A percentile compares a stretch with the other conserved stretches of the same genome.
Evolutionary conservation across 306 rosid genomes (phyloP).

Genomic region (Dicorynia guianensis): DNA sequence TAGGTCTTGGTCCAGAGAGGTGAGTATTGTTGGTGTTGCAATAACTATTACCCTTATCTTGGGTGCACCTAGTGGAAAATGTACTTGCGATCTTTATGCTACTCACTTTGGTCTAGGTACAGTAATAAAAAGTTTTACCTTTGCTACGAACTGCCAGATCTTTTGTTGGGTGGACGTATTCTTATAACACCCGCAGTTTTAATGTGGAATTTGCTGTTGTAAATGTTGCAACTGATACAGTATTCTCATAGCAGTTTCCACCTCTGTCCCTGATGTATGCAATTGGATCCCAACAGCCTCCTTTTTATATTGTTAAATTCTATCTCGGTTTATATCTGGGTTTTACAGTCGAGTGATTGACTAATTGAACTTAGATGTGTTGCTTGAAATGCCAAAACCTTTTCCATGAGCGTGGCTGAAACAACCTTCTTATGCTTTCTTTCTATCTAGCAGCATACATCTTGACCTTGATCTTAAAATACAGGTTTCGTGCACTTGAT

Average conservation of each 20-base stretch:
- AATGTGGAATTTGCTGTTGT: background rate
- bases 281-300: background rate
- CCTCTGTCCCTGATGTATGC: background rate
- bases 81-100: conserved; percentile 26
- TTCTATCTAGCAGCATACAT: conserved; percentile 21
- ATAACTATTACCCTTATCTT: conserved; percentile 4
- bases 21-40: conserved; percentile 32
- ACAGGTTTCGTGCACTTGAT: conserved; percentile 76
- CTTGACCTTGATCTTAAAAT: conserved; percentile 36
- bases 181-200: background rate
- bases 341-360: background rate
- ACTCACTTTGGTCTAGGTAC: conserved; percentile 1
- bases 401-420: conserved; percentile 18
- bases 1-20: conserved; percentile 80
- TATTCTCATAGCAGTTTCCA: background rate
- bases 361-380: background rate
- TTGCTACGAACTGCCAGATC: background rate
- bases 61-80: conserved; percentile 2
- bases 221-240: background rate
- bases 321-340: background rate
- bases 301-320: conserved; percentile 2
- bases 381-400: conserved; percentile 37
- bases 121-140: background rate
- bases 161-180: conserved; percentile 7
- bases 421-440: background rate